Evolutionary conservation across 2,329 filamentous ascomycete species (phyloP), one percentile per base, ranked within the genome.

Genomic region (Sclerotinia borealis): DNA sequence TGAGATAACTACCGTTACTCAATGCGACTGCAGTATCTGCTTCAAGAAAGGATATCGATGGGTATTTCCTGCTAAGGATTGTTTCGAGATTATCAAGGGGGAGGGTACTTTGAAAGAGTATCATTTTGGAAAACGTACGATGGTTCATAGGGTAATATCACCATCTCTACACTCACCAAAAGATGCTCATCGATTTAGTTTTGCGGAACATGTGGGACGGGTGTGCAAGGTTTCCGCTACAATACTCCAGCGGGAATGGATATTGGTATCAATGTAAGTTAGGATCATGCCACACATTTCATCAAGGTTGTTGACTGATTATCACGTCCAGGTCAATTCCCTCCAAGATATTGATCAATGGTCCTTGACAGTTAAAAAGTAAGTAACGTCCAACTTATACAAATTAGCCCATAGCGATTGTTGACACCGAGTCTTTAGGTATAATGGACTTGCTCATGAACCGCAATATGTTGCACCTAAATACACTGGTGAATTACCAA

Each of bases 11-110:
- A 74, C 78, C 5, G 80, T 79, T 7, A 72, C 75, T 5, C 79
- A 83, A 70, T 89, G 88, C 76, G 86, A 87, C 74, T 91, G 89
- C 76, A 89, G 85, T 75, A 83, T 88, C 67, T 88, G 88, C 72
- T 69, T 67, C 69, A 82, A 78, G 68, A 82, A 81, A 71, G 79
- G 75, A 19, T 79, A 79, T 49, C 70, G 80, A 43, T 80, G 74
- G 71, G 51, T 75, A 25, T 71, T 76, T 39, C 71, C 75, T 4
- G 66, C 68, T 0, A 69, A 67, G 3, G 70, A 73, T 41, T 64
- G 72, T 48, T 73, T 83, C 61, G 77, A 69, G n/a, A 70, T 83
- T 60, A 73, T 83, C 70, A 81, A 81, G 70, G 83, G 82, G 70
- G 65, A 67, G 74, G 39, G 76, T 74, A 2, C 72, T 3, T 70